Conservation (phyloP, 2,329 filamentous ascomycete species). For the Capronia epimyces region DNA sequence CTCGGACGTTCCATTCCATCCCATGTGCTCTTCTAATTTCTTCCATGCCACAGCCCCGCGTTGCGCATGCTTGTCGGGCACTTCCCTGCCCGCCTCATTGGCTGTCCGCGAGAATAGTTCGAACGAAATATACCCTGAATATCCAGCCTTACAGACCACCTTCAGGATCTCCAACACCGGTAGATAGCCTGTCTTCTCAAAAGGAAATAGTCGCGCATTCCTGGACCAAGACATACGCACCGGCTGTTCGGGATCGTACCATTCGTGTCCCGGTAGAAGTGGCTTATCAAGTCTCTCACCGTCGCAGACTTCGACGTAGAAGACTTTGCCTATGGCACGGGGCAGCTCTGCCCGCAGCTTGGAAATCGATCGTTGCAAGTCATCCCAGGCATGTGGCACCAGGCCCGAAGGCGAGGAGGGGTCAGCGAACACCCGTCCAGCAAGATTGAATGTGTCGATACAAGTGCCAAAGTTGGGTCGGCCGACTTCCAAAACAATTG, state of each 20-base stretch:
- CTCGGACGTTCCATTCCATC: conserved; percentile 7
- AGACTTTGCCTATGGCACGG: conserved; percentile 53
- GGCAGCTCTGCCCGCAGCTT: conserved; percentile 44
- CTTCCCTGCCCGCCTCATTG: conserved; percentile 16
- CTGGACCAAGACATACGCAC: conserved; percentile 71
- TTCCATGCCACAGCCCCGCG: conserved; percentile 22
- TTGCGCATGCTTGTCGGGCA: conserved; percentile 23
- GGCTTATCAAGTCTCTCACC: conserved; percentile 59
- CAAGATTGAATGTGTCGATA: conserved; percentile 73
- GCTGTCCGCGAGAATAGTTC: conserved; percentile 28
- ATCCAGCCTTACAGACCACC: conserved; percentile 59
- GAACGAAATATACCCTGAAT: conserved; percentile 36
- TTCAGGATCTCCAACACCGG: conserved; percentile 58
- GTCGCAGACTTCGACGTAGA: conserved; percentile 73
- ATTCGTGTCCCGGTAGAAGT: conserved; percentile 53
- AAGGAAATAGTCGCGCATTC: conserved; percentile 66
- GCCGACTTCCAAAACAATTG: conserved; percentile 60
- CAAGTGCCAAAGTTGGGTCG: conserved; percentile 69
- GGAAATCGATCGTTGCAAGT: conserved; percentile 51
- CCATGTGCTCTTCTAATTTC: conserved; percentile 22
- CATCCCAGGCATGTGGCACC: conserved; percentile 51
- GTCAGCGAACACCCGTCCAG: conserved; percentile 65
- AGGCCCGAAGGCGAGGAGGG: conserved; percentile 52
- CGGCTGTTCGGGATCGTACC: conserved; percentile 54
- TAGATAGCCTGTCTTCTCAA: conserved; percentile 60